Evolutionary conservation across 768 basidiomycete genomes (phyloP), one percentile per base, ranked within the genome.

Genomic region (Serendipita sp.): DNA sequence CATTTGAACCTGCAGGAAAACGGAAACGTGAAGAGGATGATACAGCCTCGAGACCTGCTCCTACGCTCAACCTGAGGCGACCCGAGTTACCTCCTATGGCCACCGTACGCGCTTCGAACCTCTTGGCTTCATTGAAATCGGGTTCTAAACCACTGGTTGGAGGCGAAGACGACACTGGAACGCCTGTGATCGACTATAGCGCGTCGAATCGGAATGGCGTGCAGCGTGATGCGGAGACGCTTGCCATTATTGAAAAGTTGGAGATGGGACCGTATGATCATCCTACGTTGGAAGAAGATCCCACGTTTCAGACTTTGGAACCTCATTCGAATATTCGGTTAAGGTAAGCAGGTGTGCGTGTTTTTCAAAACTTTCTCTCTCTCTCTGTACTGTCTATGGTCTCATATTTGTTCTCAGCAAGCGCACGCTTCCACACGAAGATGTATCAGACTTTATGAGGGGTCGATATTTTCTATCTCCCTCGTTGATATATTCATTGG

Each of bases 311-410:
- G 67, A 80, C 76, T 60, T 72, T 93, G 3, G 96, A 99, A 72
- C 96, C 96, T 0, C 89, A 96, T 75, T 94, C 92, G 34, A 83
- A 86, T 3, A 95, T 97, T 58, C 80, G 85, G 62, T 78, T 99
- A 30, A 78, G 74, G 94, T 96, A 71, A 65, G 89, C 80, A 23
- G 28, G 30, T 2, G 34, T 7, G 1, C 44, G 41, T 32, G 63
- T 68, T 18, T 63, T 41, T 41, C 38, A 16, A 60, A 60, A 48
- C 16, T 32, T 60, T 35, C 60, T 64, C 47, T 66, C 44, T n/a
- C 34, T 2, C 47, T 35, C 64, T 34, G 44, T 52, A 38, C 35
- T 51, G n/a, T 13, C 58, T 15, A 32, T 18, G 32, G 34, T n/a
- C 13, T 38, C 13, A 16, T 58, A 28, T 56, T 69, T 47, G 48